A percentile compares a stretch with the other conserved stretches of the same genome.
phyloP scores from a whole-genome alignment of 1,284 basidiomycete genomes.

The Xerocomus minutiporus region DNA sequence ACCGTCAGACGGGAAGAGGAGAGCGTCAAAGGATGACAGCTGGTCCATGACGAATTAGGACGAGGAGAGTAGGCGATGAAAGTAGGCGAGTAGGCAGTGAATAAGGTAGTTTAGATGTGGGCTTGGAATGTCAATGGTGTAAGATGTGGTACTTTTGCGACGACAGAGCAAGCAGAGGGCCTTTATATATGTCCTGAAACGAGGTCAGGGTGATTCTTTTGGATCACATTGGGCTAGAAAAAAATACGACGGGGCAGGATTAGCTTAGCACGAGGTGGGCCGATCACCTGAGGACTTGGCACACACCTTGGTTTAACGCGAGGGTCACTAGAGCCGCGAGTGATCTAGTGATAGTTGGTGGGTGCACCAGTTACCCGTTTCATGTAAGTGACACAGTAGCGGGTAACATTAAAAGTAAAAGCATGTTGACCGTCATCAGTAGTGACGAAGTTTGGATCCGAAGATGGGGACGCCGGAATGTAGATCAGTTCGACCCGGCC shows the following conservation, averaged over 20 bases:
- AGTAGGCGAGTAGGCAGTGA: slow-evolving; percentile 13
- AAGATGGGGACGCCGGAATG: slow-evolving; percentile 1
- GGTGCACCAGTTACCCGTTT: slow-evolving; percentile 5
- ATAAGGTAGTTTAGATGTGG: slow-evolving; percentile 20
- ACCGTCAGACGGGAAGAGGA: slow-evolving; percentile 62
- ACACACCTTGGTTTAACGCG: slow-evolving; percentile 8
- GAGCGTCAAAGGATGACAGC: slow-evolving; percentile 55
- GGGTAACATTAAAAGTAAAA: not conserved
- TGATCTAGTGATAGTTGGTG: slow-evolving; percentile 1
- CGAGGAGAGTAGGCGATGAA: slow-evolving; percentile 9
- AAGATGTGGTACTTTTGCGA: slow-evolving; percentile 12
- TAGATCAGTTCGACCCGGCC: slow-evolving; percentile 19
- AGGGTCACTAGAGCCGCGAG: not conserved
- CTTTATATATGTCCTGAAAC: slow-evolving; percentile 34
- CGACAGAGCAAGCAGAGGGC: slow-evolving; percentile 9
- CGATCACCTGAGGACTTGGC: slow-evolving; percentile 21
- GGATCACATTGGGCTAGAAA: slow-evolving; percentile 16
- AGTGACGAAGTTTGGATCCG: slow-evolving; percentile 17
- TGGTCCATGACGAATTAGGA: slow-evolving; percentile 47
- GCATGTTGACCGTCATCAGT: slow-evolving; percentile 13
- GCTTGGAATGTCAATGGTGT: slow-evolving; percentile 6
- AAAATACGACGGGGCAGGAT: slow-evolving; percentile 18
- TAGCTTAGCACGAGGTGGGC: slow-evolving; percentile 28
- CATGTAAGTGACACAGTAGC: slow-evolving; percentile 18
- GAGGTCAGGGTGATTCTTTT: slow-evolving; percentile 33